Evolutionary conservation across 495 filamentous ascomycete species (phyloP), one percentile per base, ranked within the genome.

Genomic region (Bathelium albidoporum): DNA sequence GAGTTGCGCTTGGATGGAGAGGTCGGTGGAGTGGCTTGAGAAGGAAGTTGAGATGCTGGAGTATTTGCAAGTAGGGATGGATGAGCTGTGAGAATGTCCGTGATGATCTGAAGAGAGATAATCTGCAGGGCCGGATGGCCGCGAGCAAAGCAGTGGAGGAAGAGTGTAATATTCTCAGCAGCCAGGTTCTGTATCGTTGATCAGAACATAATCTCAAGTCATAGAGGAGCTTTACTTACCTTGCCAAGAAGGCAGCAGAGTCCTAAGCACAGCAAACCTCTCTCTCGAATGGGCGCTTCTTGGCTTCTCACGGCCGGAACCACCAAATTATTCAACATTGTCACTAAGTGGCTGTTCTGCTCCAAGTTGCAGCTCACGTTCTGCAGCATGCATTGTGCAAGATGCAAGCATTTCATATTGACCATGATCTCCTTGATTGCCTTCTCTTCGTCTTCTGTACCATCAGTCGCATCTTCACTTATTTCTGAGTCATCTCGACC

Each of bases 351-450:
- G 64, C 85, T 84, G 73, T 96, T 96, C 53, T 89, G 79, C 73
- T 96, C 91, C 32, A 97, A 78, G 62, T 87, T 85, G 24, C 90
- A 89, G 60, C 88, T 78, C 1, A 97, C 89, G 68, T 96, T 94
- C 71, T 95, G 84, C 45, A 99, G 81, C 91, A 96, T 96, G 79
- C 90, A 97, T 69, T 95, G 91, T 26, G 95, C 91, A 68, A 99
- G 96, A 70, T 97, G 90, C 39, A 99, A 81, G 76, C 94, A 97
- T 73, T 97, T 97, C 85, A 96, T 90, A 77, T 97, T 97, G 69
- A 97, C 87, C 79, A 95, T 85, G 71, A 97, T 91, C 73, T 96
- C 91, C 62, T 82, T 82, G 62, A 97, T 81, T 1, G 90, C 86
- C 75, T 92, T 96, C 71, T 91, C 87, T 9, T 86, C 86, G 59